These are phyloP conservation scores for Juglanconis juglandina DNA, from an alignment of 2,329 filamentous ascomycete genomes.

Conservation along the genomic window DNA sequence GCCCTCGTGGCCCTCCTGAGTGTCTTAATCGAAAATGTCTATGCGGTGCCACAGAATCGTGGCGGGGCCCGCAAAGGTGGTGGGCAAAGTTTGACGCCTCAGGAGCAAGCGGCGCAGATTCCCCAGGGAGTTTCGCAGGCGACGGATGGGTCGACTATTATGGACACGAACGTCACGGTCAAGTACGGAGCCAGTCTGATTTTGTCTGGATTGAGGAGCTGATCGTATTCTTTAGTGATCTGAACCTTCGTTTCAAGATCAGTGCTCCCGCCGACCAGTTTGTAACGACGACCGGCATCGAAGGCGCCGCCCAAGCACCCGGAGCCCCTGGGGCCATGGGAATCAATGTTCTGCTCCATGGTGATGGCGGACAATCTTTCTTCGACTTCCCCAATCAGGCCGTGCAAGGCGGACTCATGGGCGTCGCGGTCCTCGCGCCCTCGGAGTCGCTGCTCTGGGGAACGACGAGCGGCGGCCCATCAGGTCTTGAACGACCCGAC, in stretches of 20 bases:
- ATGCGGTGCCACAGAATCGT: constrained; percentile 15
- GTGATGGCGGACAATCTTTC: constrained; percentile 56
- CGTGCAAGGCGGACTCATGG: constrained; percentile 47
- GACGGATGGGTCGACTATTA: constrained; percentile 52
- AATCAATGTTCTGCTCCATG: constrained; percentile 57
- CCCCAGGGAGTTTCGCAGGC: constrained; percentile 39
- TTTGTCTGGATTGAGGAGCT: not conserved
- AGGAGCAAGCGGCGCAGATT: constrained; percentile 28
- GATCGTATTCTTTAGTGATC: constrained; percentile 34
- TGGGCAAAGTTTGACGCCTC: constrained; percentile 21
- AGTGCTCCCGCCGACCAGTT: constrained; percentile 53
- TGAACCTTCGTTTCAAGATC: constrained; percentile 54
- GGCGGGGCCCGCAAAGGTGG: constrained; percentile 10
- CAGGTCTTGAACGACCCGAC: constrained; percentile 49
- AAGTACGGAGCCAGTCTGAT: constrained; percentile 37
- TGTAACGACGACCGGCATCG: constrained; percentile 44
- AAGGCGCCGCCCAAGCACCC: constrained; percentile 36
- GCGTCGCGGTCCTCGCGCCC: constrained; percentile 52
- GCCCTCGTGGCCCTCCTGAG: constrained; percentile 17
- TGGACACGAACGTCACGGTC: constrained; percentile 52
- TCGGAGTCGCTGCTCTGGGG: constrained; percentile 52
- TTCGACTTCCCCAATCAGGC: constrained; percentile 56
- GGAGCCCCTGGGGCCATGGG: constrained; percentile 38
- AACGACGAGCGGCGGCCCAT: constrained; percentile 53
- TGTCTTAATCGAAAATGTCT: constrained; percentile 12